Percentiles rank a stretch among this genome's conserved stretches.
phyloP scores from a whole-genome alignment of 2,329 filamentous ascomycete species.

The Alternaria atra region DNA sequence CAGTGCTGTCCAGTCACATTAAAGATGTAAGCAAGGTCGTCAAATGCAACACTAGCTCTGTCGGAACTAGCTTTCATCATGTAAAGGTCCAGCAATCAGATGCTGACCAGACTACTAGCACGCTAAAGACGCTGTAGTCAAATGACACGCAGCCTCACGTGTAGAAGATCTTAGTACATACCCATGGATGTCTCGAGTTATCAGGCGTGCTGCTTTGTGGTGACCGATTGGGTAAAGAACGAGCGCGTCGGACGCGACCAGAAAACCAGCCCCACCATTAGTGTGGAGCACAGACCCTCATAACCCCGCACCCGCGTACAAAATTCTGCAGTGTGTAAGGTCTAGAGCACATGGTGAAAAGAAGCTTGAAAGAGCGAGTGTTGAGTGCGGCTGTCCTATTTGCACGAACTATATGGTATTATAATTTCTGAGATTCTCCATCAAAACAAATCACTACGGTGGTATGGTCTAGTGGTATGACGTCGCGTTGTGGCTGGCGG shows the following conservation, averaged over 20 bases:
- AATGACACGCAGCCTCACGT: background rate
- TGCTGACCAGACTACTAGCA: background rate
- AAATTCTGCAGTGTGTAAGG: background rate
- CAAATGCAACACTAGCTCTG: constrained; percentile 5
- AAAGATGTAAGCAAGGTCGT: constrained; percentile 3
- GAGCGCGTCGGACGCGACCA: constrained; percentile 2
- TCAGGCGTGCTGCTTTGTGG: background rate
- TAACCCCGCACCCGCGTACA: constrained; percentile 11
- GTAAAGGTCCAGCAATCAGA: background rate
- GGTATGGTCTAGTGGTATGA: constrained; percentile 53
- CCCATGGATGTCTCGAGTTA: constrained; percentile 19
- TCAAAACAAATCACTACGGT: constrained; percentile 31
- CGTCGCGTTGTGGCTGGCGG: constrained; percentile 52
- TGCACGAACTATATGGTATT: no score
- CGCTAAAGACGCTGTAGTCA: background rate
- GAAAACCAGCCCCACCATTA: constrained; percentile 18
- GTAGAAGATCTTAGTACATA: constrained; percentile 6
- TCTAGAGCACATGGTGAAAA: rapidly evolving
- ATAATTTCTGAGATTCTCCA: background rate
- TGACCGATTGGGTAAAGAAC: constrained; percentile 13
- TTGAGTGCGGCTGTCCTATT: background rate
- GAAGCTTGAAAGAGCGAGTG: background rate
- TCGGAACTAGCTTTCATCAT: background rate
- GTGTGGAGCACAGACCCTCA: constrained; percentile 28
- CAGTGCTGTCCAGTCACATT: constrained; percentile 2